A percentile compares a stretch with the other conserved stretches of the same genome.
Conservation (phyloP, 129 eudicot genomes). For the Smallanthus sonchifolius region DNA sequence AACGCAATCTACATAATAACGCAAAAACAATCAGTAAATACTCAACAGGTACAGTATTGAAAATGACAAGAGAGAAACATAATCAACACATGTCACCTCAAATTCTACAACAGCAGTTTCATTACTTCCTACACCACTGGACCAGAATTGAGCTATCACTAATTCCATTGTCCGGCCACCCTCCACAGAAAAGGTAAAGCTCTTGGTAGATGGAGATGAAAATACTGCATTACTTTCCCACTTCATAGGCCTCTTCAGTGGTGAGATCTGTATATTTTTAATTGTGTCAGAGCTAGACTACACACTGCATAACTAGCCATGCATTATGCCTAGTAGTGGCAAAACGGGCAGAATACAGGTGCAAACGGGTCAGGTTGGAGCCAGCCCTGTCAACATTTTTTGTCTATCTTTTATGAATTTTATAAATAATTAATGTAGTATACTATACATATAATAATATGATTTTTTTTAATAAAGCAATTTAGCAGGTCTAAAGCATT, state of each 20-base stretch:
- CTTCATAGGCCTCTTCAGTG: slow-evolving; percentile 79
- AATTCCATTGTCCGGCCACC: slow-evolving; percentile 90
- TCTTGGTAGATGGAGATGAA: slow-evolving; percentile 90
- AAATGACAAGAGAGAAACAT: slow-evolving; percentile 2
- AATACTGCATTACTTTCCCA: slow-evolving; percentile 75
- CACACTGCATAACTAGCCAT: slow-evolving; percentile 9
- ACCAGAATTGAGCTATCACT: slow-evolving; percentile 96
- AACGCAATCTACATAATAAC: slow-evolving; percentile 56
- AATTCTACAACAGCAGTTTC: slow-evolving; percentile 76
- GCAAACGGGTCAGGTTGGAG: not conserved
- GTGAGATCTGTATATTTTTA: slow-evolving; percentile 55
- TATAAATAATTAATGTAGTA: not conserved
- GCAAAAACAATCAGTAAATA: not conserved
- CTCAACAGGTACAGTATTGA: not conserved
- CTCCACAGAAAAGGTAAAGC: slow-evolving; percentile 78
- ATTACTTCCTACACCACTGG: slow-evolving; percentile 95
- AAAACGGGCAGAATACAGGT: not conserved
- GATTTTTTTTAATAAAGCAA: not conserved
- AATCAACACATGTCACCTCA: slow-evolving; percentile 57
- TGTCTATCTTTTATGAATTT: not conserved
- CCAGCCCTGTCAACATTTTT: not conserved
- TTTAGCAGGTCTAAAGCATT: not conserved
- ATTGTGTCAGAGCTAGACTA: slow-evolving; percentile 31
- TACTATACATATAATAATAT: not conserved
- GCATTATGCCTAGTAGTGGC: not conserved